Evolutionary conservation across 495 filamentous ascomycete genomes (phyloP).

Genomic region (Xylaria grammica): DNA sequence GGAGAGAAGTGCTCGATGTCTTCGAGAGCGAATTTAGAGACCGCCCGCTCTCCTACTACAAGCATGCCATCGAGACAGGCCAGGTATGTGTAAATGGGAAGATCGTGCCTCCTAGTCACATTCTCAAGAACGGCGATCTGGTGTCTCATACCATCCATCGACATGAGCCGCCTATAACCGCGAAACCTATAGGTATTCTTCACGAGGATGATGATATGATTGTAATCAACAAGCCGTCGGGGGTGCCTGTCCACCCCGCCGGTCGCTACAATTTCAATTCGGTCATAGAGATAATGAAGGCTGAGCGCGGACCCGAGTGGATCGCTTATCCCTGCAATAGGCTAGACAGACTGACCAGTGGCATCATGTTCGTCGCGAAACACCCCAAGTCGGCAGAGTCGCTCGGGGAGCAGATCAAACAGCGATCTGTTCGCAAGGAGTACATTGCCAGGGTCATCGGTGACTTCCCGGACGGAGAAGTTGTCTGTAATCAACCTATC

Average conservation of each 20-base stretch:
- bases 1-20: constrained; percentile 74
- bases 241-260: constrained; percentile 91
- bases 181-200: constrained; percentile 77
- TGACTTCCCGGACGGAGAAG: constrained; percentile 80
- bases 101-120: constrained; percentile 53
- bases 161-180: constrained; percentile 91
- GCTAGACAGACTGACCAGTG: constrained; percentile 91
- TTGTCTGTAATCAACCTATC: constrained; percentile 91
- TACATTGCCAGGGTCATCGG: constrained; percentile 92
- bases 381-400: constrained; percentile 76
- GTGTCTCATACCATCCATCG: constrained; percentile 94
- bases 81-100: constrained; percentile 76
- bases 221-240: constrained; percentile 95
- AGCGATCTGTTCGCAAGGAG: constrained; percentile 85
- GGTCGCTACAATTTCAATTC: constrained; percentile 96
- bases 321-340: constrained; percentile 86
- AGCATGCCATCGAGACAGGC: constrained; percentile 79
- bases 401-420: constrained; percentile 71
- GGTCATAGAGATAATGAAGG: constrained; percentile 88
- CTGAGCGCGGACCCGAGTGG: constrained; percentile 71
- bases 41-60: constrained; percentile 83
- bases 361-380: constrained; percentile 97
- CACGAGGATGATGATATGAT: constrained; percentile 91
- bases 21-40: constrained; percentile 88
- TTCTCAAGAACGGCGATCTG: constrained; percentile 65